phyloP scores from a whole-genome alignment of 306 rosid genomes.

The Clitoria ternatea region DNA sequence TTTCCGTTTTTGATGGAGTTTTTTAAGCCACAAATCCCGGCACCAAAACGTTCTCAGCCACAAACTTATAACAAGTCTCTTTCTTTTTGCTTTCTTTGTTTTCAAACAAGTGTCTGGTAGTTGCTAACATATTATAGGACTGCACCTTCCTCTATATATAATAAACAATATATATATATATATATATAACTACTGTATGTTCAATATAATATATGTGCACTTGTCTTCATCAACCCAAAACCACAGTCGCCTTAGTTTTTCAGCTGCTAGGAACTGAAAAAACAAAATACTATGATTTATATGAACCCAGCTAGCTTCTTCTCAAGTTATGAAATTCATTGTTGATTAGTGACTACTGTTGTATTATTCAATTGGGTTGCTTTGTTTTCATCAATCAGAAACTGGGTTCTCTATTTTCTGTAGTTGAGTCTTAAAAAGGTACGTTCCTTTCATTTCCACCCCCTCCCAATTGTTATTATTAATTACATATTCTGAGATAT shows the following conservation, averaged over 20 bases:
- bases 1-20: slow-evolving; percentile 48
- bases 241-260: slow-evolving; percentile 31
- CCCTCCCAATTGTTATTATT: neutral
- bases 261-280: neutral
- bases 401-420: slow-evolving; percentile 14
- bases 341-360: neutral
- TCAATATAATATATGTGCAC: neutral
- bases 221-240: slow-evolving; percentile 6
- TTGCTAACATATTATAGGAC: neutral
- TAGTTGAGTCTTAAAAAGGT: slow-evolving; percentile 23
- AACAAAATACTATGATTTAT: neutral
- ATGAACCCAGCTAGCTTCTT: neutral
- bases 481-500: neutral
- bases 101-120: neutral
- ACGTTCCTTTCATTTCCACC: neutral
- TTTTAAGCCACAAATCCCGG: slow-evolving; percentile 47
- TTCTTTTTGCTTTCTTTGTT: neutral
- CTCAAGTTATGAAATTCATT: neutral
- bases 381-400: slow-evolving; percentile 14
- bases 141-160: slow-evolving; percentile 10
- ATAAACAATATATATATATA: neutral
- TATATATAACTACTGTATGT: neutral
- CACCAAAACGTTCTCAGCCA: slow-evolving; percentile 46
- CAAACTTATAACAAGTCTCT: slow-evolving; percentile 27
- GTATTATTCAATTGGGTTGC: slow-evolving; percentile 23